Base-by-base conservation (phyloP, 2,329 filamentous ascomycete genomes). In the Cercospora citrullina region DNA sequence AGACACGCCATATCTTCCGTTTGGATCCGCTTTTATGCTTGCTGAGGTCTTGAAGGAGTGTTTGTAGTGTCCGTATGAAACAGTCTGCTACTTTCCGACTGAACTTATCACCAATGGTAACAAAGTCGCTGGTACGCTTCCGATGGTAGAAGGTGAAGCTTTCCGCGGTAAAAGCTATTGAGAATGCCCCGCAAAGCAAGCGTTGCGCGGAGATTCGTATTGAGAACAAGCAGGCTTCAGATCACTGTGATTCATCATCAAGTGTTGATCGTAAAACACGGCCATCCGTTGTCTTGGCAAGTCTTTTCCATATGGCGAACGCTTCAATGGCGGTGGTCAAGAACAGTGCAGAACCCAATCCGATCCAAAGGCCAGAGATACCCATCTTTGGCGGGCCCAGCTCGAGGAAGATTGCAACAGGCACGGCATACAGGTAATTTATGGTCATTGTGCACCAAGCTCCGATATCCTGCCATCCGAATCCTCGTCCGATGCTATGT, bases 401-500 rank as follows among this genome's bases (percentile, higher is more conserved):
- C 59, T 79, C 79, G 55, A 81, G 66, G 8, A 74, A 58, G 7
- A 80, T 70, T 6, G 79, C 75, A 36, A 80, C 63, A 2, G 80
- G 80, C 5, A 81, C 77, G 0, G 78, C 79, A 61, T 79, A 74
- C 5, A 77, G 60, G 63, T 81, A 81, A 36, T 80, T 80, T 2
- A 80, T 78, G 3, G 75, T 73, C 16, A 81, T 64, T 62, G 78
- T 80, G 18, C 65, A 60, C 70, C 76, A 80, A 0, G 80, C 80
- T 6, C 79, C 79, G 5, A 81, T 77, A 1, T 73, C 75, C 67
- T 81, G 80, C 66, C 77, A 75, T 0, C 80, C 80, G 5, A 81
- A 69, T 0, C 79, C 79, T 0, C 80, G 72, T 6, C 80, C 69
- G 2, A 81, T 71, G 10, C 77, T 75, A 65, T 81, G 80, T 2